phyloP scores from a whole-genome alignment of 169 alveolate species.

The Cryptosporidium viatorum region DNA sequence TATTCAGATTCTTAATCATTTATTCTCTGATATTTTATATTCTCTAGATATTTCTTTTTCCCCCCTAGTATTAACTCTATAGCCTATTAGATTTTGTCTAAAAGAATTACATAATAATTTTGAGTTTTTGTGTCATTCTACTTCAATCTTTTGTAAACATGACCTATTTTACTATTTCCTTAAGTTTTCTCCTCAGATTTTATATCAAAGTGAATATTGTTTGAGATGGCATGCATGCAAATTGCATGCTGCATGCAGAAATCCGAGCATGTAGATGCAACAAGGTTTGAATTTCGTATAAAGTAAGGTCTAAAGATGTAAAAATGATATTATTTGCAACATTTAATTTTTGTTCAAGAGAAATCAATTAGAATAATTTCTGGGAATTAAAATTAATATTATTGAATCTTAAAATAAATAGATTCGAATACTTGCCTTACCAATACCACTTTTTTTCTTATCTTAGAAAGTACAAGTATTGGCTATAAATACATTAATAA shows the following conservation, averaged over 20 bases:
- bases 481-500: neutral
- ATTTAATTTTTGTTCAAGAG: too few species aligned
- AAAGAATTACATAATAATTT: too few species aligned
- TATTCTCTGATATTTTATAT: too few species aligned
- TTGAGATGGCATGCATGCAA: neutral
- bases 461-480: neutral
- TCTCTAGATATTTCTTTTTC: neutral
- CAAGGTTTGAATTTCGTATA: constrained; percentile 16
- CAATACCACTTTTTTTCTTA: neutral
- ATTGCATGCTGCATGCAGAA: constrained; percentile 11
- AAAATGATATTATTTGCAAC: constrained; percentile 22
- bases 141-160: too few species aligned
- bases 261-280: constrained; percentile 20
- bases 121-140: too few species aligned
- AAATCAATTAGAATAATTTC: neutral
- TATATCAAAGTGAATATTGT: too few species aligned
- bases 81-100: neutral
- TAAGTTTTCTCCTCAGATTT: too few species aligned
- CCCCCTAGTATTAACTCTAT: neutral
- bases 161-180: too few species aligned
- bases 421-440: neutral
- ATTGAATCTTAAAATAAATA: neutral
- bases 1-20: neutral
- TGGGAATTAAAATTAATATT: neutral
- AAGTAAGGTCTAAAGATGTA: constrained; percentile 63